Base-by-base conservation (phyloP, 192 early-diverging fungal genomes). In the Lobosporangium transversale region DNA sequence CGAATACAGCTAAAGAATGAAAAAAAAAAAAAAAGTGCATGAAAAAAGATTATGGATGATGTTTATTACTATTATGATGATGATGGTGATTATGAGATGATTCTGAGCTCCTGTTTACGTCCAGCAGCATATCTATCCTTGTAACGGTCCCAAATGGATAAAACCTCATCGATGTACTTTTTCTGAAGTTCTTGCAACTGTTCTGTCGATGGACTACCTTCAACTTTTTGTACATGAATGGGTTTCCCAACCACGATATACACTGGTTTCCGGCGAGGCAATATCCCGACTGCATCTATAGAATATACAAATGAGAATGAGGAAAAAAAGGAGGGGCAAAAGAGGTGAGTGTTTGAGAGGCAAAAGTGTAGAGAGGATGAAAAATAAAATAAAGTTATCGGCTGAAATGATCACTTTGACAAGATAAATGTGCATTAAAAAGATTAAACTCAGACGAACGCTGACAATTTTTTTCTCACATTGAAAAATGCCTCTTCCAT, bases 401-500 rank as follows among this genome's bases (percentile, higher is more conserved):
- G 48, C 50, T 18, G 31, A 20, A 35, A 15, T 29, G 33, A 24
- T 52, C 47, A 52, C 60, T 51, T 62, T 62, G 48, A 52, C 21
- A 24, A 20, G 33, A 56, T 35, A n/a, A n/a, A n/a, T n/a, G n/a
- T n/a, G 5, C 2, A 52, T 1, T 42, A 24, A 58, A 20, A 68
- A 14, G 33, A 50, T 21, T 12, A 21, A 11, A 7, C 20, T 14
- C 23, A 14, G 26, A 21, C 2, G 21, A 26, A 18, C 42, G n/a
- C 17, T 9, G 21, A 40, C 37, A 10, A 40, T 40, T 40, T 40
- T 40, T 40, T 17, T n/a, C 79, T 88, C 83, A 86, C 92, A 94
- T 49, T 92, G 91, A 75, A 95, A 95, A 20, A 95, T 69, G 24
- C 95, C 94, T 3, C 93, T 87, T 15, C 94, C 95, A 54, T 93